A percentile compares a stretch with the other conserved stretches of the same genome.
Conservation (phyloP, 2,329 filamentous ascomycete genomes). For the Neofusicoccum laricinum region DNA sequence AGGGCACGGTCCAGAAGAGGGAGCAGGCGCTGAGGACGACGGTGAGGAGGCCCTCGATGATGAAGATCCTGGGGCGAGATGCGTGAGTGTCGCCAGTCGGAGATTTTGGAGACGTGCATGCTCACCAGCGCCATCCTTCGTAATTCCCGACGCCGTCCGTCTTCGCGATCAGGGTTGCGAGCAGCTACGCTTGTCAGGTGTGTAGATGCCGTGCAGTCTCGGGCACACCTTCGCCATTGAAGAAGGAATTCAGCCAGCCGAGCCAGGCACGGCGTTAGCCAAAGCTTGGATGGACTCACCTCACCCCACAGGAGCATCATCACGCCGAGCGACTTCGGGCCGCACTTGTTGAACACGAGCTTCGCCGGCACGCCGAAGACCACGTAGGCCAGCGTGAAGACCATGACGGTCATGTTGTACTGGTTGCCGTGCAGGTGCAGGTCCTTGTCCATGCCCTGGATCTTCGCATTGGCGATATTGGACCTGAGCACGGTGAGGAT, state of each 20-base stretch:
- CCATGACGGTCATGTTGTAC: conserved; percentile 37
- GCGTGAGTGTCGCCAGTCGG: conserved; percentile 28
- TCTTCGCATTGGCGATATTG: conserved; percentile 30
- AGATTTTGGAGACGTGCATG: conserved; percentile 22
- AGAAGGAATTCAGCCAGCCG: conserved; percentile 32
- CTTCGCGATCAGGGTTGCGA: conserved; percentile 59
- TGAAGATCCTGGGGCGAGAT: conserved; percentile 23
- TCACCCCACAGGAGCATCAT: conserved; percentile 35
- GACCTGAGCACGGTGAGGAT: neutral
- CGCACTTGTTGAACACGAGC: conserved; percentile 33
- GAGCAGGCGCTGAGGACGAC: conserved; percentile 42
- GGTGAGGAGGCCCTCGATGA: conserved; percentile 32
- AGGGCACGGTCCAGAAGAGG: conserved; percentile 39
- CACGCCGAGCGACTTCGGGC: conserved; percentile 30
- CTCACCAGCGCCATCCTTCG: conserved; percentile 38
- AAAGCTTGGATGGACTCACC: conserved; percentile 6
- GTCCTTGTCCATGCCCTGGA: conserved; percentile 34
- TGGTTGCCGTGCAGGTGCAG: conserved; percentile 33
- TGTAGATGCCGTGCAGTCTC: neutral
- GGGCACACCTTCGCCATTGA: conserved; percentile 45
- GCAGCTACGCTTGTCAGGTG: conserved; percentile 31
- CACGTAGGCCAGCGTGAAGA: conserved; percentile 39
- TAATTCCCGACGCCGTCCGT: conserved; percentile 55
- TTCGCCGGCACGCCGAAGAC: conserved; percentile 33
- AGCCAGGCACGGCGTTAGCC: neutral